phyloP scores from a whole-genome alignment of 2,329 filamentous ascomycete genomes.

The Fusarium albosuccineum region DNA sequence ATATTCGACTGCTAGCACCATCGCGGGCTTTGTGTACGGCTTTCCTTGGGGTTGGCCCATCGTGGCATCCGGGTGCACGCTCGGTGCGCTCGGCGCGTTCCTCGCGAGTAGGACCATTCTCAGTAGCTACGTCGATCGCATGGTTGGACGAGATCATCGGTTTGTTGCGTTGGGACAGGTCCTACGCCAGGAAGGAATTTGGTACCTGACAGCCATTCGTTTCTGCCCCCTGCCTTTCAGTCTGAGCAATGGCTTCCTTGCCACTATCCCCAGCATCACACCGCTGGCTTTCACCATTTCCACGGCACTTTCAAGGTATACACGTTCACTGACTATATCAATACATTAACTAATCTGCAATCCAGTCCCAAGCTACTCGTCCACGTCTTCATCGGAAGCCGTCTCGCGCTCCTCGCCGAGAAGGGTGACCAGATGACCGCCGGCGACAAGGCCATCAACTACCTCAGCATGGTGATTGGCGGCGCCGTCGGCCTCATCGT shows the following conservation, averaged over 20 bases:
- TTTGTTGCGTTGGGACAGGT: slow-evolving; percentile 92
- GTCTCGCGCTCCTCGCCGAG: slow-evolving; percentile 86
- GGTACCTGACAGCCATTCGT: slow-evolving; percentile 90
- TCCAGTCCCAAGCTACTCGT: slow-evolving; percentile 87
- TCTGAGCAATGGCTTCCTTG: slow-evolving; percentile 92
- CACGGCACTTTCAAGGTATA: slow-evolving; percentile 78
- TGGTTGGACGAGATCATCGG: slow-evolving; percentile 85
- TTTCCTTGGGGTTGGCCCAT: slow-evolving; percentile 82
- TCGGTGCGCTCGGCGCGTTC: slow-evolving; percentile 84
- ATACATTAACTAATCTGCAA: slow-evolving; percentile 10
- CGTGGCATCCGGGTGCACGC: slow-evolving; percentile 80
- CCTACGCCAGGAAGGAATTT: slow-evolving; percentile 88
- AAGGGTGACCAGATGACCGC: slow-evolving; percentile 85
- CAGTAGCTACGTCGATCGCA: slow-evolving; percentile 80
- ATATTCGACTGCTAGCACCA: slow-evolving; percentile 78
- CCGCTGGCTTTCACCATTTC: slow-evolving; percentile 82
- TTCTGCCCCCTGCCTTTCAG: slow-evolving; percentile 94
- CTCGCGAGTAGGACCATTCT: slow-evolving; percentile 83
- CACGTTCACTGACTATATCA: not conserved
- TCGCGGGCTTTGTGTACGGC: slow-evolving; percentile 68
- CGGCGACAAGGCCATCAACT: slow-evolving; percentile 84
- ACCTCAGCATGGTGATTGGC: slow-evolving; percentile 81
- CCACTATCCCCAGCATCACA: slow-evolving; percentile 90
- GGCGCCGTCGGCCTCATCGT: slow-evolving; percentile 78
- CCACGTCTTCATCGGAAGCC: slow-evolving; percentile 90